A percentile compares a stretch with the other conserved stretches of the same genome.
phyloP scores from a whole-genome alignment of 805 yeast species.

The Lachancea dasiensis region DNA sequence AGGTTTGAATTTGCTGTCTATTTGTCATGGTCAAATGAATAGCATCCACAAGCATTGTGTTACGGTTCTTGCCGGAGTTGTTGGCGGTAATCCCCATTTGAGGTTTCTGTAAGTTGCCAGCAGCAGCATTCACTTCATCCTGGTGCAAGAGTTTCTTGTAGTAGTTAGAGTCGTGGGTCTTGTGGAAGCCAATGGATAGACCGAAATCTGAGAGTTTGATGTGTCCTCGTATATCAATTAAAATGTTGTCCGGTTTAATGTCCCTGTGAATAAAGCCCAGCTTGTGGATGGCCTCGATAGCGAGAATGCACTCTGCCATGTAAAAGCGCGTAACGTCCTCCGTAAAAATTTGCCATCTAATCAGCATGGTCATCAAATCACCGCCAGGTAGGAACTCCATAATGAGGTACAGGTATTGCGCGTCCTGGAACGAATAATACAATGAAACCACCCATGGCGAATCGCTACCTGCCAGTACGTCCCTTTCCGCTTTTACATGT shows the following conservation, averaged over 20 bases:
- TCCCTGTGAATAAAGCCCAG: constrained; percentile 94
- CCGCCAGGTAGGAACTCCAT: constrained; percentile 96
- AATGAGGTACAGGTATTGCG: constrained; percentile 73
- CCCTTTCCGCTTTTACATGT: constrained; percentile 93
- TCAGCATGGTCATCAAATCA: constrained; percentile 90
- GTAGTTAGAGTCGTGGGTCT: constrained; percentile 86
- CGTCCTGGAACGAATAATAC: constrained; percentile 68
- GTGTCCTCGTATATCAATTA: constrained; percentile 75
- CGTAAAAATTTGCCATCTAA: constrained; percentile 88
- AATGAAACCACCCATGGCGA: constrained; percentile 88
- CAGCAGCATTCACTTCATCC: constrained; percentile 34
- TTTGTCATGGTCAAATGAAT: constrained; percentile 93
- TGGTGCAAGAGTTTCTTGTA: constrained; percentile 77
- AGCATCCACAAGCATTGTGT: constrained; percentile 86
- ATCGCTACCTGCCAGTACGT: constrained; percentile 85
- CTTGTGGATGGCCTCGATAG: constrained; percentile 90
- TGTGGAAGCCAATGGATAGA: constrained; percentile 84
- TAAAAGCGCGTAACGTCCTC: constrained; percentile 91
- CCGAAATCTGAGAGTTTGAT: constrained; percentile 86
- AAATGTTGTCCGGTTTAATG: constrained; percentile 93
- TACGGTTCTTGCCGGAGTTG: constrained; percentile 42
- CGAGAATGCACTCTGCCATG: constrained; percentile 94
- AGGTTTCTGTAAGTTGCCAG: constrained; percentile 33
- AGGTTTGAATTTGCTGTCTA: constrained; percentile 90
- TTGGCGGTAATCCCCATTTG: constrained; percentile 17